These are phyloP conservation scores for Tetraselmis chui DNA, from an alignment of 139 green algal species.

Conservation along the genomic window DNA sequence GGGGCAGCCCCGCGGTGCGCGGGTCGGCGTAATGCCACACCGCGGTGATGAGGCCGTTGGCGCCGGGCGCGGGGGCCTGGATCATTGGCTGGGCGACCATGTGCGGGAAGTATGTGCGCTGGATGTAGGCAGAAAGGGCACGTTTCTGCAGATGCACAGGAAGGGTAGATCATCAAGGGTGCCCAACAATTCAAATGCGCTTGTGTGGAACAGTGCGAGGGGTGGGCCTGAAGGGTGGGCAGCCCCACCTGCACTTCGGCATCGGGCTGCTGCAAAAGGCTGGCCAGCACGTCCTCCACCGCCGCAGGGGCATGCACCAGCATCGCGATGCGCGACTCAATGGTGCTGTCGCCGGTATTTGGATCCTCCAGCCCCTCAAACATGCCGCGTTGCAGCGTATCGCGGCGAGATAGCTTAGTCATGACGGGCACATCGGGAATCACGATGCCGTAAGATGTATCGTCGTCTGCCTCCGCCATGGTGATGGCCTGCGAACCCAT, in stretches of 20 bases:
- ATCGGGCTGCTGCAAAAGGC: slow-evolving; percentile 62
- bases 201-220: not conserved
- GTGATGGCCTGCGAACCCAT: not conserved
- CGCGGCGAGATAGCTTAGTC: no score
- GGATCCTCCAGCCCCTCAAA: slow-evolving; percentile 1
- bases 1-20: slow-evolving; percentile 6
- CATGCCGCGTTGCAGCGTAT: not conserved
- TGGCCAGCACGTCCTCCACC: slow-evolving; percentile 87
- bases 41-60: slow-evolving; percentile 9
- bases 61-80: not conserved
- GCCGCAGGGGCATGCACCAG: slow-evolving; percentile 81
- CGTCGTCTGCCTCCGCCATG: not conserved
- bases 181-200: not conserved
- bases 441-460: not conserved
- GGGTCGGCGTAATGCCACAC: slow-evolving; percentile 42
- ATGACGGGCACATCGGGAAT: no score
- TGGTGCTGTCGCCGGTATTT: slow-evolving; percentile 2
- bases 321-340: slow-evolving; percentile 35
- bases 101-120: slow-evolving; percentile 78
- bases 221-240: not conserved
- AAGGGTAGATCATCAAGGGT: not conserved
- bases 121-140: slow-evolving; percentile 78
- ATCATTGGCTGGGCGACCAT: slow-evolving; percentile 56
- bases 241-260: slow-evolving; percentile 22
- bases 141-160: slow-evolving; percentile 31